Evolutionary conservation across 2,329 filamentous ascomycete genomes (phyloP), one percentile per base, ranked within the genome.

Genomic region (Nannizzia gypsea): DNA sequence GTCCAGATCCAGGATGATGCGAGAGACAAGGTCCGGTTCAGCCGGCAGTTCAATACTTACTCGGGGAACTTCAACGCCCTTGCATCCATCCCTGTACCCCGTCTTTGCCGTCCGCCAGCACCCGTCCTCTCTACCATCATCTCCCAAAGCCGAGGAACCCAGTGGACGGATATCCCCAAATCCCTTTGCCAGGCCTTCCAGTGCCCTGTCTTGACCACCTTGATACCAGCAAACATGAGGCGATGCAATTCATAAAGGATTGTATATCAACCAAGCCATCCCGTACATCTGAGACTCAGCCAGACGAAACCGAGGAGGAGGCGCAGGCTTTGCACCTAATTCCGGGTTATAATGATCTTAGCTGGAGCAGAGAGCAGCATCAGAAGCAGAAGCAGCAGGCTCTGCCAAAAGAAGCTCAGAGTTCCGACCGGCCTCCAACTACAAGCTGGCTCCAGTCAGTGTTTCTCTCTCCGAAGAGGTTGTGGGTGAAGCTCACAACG

Each of bases 41-140:
- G 55, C 55, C 54, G 38, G 38, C 61, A 62, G 28, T 46, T 62
- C 48, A 54, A 62, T n/a, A n/a, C n/a, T 40, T 62, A 38, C 48
- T 62, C 61, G 50, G 55, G 17, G 34, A 42, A 56, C 42, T 36
- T 58, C 20, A 48, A 57, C 28, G 15, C 56, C 58, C 61, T 62
- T 50, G 48, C 61, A 24, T 6, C 52, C 31, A 60, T 60, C 34
- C 61, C 61, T 58, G 55, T 60, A 15, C 61, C 61, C 44, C 44
- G 17, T 20, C 44, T 48, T 99, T 72, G 88, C 88, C 58, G 88
- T 99, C 62, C 88, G 93, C 52, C 93, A 99, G 70, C 91, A 99
- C 70, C 89, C 91, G 0, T 87, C 89, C 0, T 81, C 81, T 0
- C 74, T 81, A 0, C 73, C 74, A 1, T 68, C 71, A 44, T 67